Conservation (phyloP, 2,329 filamentous ascomycete genomes). For the Alternaria sp. region DNA sequence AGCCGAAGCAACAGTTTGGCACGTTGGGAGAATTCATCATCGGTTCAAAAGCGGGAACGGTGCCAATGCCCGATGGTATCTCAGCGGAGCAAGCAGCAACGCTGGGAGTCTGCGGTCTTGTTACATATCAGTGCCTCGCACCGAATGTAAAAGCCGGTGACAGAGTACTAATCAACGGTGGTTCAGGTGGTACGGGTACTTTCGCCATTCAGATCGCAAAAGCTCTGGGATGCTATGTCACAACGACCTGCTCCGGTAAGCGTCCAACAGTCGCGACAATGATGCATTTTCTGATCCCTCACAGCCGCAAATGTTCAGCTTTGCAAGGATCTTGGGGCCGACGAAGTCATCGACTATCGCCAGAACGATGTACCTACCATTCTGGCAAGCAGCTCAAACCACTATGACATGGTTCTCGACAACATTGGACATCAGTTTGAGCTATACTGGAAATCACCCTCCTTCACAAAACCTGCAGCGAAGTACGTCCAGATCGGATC, state of each 20-base stretch:
- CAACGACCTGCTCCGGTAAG: conserved; percentile 60
- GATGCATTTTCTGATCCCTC: not conserved
- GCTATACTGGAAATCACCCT: conserved; percentile 27
- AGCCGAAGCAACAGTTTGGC: conserved; percentile 30
- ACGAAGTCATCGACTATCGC: conserved; percentile 67
- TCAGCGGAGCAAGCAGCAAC: conserved; percentile 21
- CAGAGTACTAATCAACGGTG: conserved; percentile 67
- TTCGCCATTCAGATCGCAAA: conserved; percentile 70
- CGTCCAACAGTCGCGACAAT: not conserved
- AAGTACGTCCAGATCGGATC: conserved; percentile 31
- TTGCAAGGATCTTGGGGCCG: conserved; percentile 64
- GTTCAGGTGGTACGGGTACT: conserved; percentile 65
- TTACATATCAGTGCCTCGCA: conserved; percentile 28
- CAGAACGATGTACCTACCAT: conserved; percentile 53
- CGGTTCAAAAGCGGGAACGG: conserved; percentile 22
- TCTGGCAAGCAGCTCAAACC: conserved; percentile 53
- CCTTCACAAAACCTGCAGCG: conserved; percentile 18
- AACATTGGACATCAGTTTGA: conserved; percentile 54
- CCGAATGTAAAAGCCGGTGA: conserved; percentile 43
- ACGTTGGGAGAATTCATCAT: conserved; percentile 29
- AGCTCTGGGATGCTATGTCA: conserved; percentile 62
- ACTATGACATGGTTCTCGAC: conserved; percentile 63
- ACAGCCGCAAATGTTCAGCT: conserved; percentile 59
- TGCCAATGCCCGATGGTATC: conserved; percentile 20
- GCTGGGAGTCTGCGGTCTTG: conserved; percentile 28